Conservation (phyloP, 192 early-diverging fungal genomes). For the Coemansia sp. region DNA sequence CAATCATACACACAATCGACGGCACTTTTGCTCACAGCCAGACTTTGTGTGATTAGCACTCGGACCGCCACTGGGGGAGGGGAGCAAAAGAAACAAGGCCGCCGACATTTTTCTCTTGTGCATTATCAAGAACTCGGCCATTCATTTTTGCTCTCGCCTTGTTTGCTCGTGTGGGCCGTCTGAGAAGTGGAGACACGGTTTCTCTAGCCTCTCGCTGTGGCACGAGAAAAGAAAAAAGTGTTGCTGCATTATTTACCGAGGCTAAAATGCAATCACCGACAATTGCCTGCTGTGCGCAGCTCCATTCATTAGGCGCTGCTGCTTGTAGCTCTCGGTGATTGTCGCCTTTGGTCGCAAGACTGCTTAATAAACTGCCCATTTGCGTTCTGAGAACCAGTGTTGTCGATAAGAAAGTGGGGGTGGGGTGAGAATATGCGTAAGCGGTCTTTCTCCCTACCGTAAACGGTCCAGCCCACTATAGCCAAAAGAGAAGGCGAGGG, state of each 20-base stretch:
- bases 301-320: background rate
- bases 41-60: background rate
- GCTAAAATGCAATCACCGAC: too few species aligned
- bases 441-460: too few species aligned
- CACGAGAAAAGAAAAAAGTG: background rate
- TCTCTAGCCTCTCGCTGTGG: background rate
- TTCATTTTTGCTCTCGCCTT: background rate
- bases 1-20: background rate
- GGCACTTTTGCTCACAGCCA: background rate
- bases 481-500: slow-evolving; percentile 1
- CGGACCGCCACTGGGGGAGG: background rate
- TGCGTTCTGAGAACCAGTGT: background rate
- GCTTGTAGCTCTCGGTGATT: background rate
- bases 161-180: background rate
- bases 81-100: too few species aligned
- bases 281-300: background rate
- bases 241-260: too few species aligned
- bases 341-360: background rate
- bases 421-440: too few species aligned
- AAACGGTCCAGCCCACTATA: slow-evolving; percentile 4
- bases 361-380: background rate
- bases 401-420: background rate
- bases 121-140: background rate
- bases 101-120: background rate
- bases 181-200: slow-evolving; percentile 2